phyloP scores from a whole-genome alignment of 2,329 filamentous ascomycete genomes.

The Pseudogymnoascus sp. region DNA sequence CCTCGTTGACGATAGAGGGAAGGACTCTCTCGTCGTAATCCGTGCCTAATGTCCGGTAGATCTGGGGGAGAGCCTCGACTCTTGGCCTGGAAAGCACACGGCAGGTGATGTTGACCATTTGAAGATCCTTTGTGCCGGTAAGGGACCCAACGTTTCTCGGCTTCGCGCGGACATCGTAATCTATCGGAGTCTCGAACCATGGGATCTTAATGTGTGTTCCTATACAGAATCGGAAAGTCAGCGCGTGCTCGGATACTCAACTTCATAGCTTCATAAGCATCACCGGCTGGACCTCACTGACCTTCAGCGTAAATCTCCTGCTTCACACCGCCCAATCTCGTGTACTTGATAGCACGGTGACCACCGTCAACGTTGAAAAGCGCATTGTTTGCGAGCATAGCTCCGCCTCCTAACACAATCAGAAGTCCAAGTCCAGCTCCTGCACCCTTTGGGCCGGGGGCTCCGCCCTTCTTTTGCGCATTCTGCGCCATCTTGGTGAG shows the following conservation, averaged over 20 bases:
- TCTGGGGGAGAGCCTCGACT: slow-evolving; percentile 83
- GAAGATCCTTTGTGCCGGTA: slow-evolving; percentile 96
- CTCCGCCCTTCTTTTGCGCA: slow-evolving; percentile 42
- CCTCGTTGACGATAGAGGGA: slow-evolving; percentile 97
- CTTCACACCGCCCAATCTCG: slow-evolving; percentile 81
- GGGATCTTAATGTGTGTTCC: slow-evolving; percentile 90
- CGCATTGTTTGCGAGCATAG: slow-evolving; percentile 46
- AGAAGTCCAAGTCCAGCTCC: slow-evolving; percentile 46
- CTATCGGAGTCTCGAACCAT: slow-evolving; percentile 94
- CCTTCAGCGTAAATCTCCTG: slow-evolving; percentile 97
- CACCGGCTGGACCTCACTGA: slow-evolving; percentile 30
- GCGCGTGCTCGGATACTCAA: slow-evolving; percentile 7
- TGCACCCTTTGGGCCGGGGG: slow-evolving; percentile 39
- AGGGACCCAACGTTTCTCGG: slow-evolving; percentile 93
- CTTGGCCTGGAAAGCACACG: slow-evolving; percentile 92
- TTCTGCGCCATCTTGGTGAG: slow-evolving; percentile 52
- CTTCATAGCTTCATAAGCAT: background rate
- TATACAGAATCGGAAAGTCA: slow-evolving; percentile 30
- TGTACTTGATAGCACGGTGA: slow-evolving; percentile 98
- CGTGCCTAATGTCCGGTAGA: slow-evolving; percentile 88
- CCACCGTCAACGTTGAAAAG: slow-evolving; percentile 89
- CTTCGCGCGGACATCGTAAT: slow-evolving; percentile 97
- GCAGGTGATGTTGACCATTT: slow-evolving; percentile 99
- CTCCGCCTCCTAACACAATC: slow-evolving; percentile 45
- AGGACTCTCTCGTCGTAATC: slow-evolving; percentile 97